Percentiles rank a stretch among this genome's conserved stretches.
Conservation (phyloP, 139 green algal genomes). For the Picochlorum sp. region DNA sequence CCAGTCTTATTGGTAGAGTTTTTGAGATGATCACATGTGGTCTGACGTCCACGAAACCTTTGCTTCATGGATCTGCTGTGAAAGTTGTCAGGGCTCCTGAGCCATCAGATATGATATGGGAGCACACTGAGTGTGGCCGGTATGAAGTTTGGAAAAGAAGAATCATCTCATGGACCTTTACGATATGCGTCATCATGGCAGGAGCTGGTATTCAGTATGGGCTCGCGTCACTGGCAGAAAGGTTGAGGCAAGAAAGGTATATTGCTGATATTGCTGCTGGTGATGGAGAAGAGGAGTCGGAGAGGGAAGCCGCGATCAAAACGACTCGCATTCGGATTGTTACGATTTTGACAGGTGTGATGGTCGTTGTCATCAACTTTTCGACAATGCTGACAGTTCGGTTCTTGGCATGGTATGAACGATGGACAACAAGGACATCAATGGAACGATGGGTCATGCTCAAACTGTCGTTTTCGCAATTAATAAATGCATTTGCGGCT, state of each 20-base stretch:
- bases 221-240: slow-evolving; percentile 19
- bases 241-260: slow-evolving; percentile 8
- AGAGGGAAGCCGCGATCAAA: neutral
- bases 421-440: slow-evolving; percentile 33
- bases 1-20: neutral
- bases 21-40: slow-evolving; percentile 15
- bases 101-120: slow-evolving; percentile 45
- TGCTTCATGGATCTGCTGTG: slow-evolving; percentile 11
- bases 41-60: slow-evolving; percentile 15
- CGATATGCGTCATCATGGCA: slow-evolving; percentile 19
- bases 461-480: slow-evolving; percentile 39
- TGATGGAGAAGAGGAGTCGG: slow-evolving; percentile 4
- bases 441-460: slow-evolving; percentile 32
- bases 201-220: slow-evolving; percentile 39
- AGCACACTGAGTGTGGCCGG: slow-evolving; percentile 26
- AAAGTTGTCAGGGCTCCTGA: slow-evolving; percentile 36
- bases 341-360: slow-evolving; percentile 3
- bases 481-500: slow-evolving; percentile 36
- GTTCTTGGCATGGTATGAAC: slow-evolving; percentile 32
- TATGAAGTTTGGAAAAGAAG: slow-evolving; percentile 8
- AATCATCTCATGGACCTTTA: slow-evolving; percentile 19
- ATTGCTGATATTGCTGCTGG: slow-evolving; percentile 8
- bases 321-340: slow-evolving; percentile 3
- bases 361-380: slow-evolving; percentile 18
- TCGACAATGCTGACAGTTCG: slow-evolving; percentile 11